Percentiles rank a stretch among this genome's conserved stretches.
Conservation (phyloP, 2,329 filamentous ascomycete species). For the Ophiocordyceps polyrhachis-furcata region DNA sequence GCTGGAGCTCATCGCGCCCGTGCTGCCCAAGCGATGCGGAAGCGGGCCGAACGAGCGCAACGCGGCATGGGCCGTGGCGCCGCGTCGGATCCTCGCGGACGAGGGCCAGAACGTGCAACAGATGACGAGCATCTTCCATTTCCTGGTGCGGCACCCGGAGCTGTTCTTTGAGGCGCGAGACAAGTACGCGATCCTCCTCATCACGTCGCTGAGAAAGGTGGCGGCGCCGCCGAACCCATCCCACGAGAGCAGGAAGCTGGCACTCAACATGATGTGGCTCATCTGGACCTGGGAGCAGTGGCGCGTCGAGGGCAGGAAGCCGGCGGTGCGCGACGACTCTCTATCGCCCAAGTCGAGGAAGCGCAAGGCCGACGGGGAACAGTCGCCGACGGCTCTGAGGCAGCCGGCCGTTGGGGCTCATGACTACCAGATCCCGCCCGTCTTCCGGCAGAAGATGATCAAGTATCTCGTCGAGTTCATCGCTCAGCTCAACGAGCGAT, state of each 20-base stretch:
- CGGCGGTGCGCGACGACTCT: constrained; percentile 22
- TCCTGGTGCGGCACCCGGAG: constrained; percentile 78
- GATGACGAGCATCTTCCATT: constrained; percentile 94
- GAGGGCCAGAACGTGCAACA: constrained; percentile 91
- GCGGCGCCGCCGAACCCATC: constrained; percentile 68
- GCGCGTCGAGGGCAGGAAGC: constrained; percentile 43
- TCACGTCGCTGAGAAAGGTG: constrained; percentile 76
- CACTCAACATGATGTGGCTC: constrained; percentile 74
- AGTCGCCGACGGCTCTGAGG: constrained; percentile 32
- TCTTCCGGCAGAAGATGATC: constrained; percentile 60
- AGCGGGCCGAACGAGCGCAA: constrained; percentile 50
- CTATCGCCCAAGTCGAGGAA: constrained; percentile 60
- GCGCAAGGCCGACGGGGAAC: constrained; percentile 52
- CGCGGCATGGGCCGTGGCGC: constrained; percentile 76
- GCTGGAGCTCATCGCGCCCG: constrained; percentile 84
- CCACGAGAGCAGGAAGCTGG: constrained; percentile 79
- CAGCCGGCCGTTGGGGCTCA: constrained; percentile 13
- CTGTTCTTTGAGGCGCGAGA: constrained; percentile 92
- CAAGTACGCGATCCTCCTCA: constrained; percentile 75
- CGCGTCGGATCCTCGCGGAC: constrained; percentile 77
- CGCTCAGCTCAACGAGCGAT: constrained; percentile 72
- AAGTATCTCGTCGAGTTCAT: constrained; percentile 96
- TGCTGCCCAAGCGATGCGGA: constrained; percentile 72
- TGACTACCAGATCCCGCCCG: constrained; percentile 49
- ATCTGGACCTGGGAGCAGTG: constrained; percentile 88